A percentile compares a stretch with the other conserved stretches of the same genome.
These are phyloP conservation scores for Boletus patriciae DNA, from an alignment of 768 basidiomycete genomes.

Conservation along the genomic window DNA sequence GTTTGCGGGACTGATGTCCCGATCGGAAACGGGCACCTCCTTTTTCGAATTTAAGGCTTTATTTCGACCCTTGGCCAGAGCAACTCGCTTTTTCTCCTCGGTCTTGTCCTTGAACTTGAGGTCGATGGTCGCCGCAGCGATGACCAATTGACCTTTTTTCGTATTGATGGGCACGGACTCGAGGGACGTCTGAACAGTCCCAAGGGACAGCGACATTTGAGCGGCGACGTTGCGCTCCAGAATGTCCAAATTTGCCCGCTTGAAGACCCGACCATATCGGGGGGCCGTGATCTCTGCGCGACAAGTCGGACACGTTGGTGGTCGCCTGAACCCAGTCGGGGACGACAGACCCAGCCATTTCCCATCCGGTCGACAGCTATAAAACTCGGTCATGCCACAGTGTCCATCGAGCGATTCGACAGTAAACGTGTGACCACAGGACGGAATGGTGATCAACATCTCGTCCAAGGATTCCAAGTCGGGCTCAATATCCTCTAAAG, in stretches of 20 bases:
- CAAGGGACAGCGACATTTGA: conserved; percentile 49
- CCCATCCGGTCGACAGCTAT: conserved; percentile 36
- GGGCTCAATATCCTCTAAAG: conserved; percentile 48
- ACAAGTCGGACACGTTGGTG: conserved; percentile 64
- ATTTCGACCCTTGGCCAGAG: conserved; percentile 13
- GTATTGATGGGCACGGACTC: conserved; percentile 26
- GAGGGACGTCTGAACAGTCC: conserved; percentile 29
- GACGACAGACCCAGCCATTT: conserved; percentile 46
- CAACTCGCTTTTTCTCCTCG: neutral
- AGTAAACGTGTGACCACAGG: conserved; percentile 66
- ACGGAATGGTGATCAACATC: conserved; percentile 57
- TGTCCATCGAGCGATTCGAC: conserved; percentile 69
- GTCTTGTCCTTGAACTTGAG: conserved; percentile 16
- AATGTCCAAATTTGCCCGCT: conserved; percentile 63
- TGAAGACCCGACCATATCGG: conserved; percentile 61
- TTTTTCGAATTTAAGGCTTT: conserved; percentile 15
- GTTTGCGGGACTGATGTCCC: conserved; percentile 30
- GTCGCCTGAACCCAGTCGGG: conserved; percentile 40
- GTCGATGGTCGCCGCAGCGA: conserved; percentile 9
- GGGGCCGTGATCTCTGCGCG: conserved; percentile 54
- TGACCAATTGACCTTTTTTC: conserved; percentile 17
- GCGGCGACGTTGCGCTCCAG: conserved; percentile 61
- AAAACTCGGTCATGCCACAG: conserved; percentile 52
- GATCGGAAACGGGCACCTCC: conserved; percentile 25
- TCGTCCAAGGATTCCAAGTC: conserved; percentile 44